Evolutionary conservation across 2,329 filamentous ascomycete genomes (phyloP), one percentile per base, ranked within the genome.

Genomic region (Ophiostoma sp.): DNA sequence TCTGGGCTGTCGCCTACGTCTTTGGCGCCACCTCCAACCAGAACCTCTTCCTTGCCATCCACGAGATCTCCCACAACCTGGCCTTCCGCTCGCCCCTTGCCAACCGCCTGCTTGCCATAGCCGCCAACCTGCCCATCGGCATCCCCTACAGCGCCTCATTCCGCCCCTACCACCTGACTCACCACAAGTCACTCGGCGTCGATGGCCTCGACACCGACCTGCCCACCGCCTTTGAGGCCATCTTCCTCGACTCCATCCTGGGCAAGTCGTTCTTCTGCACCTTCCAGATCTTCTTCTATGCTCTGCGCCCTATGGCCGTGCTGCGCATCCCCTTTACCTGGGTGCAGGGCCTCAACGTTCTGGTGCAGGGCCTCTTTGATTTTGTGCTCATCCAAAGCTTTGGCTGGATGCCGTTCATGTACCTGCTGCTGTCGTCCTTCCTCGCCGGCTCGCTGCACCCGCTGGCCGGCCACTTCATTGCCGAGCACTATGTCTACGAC

Each of bases 251-350:
- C 83, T 97, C 93, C 8, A 89, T 99, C 76, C 87, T 94, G 23
- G 95, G 95, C 79, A 99, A 99, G 82, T 90, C 95, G 74, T 99
- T 99, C 84, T 99, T 99, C 86, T 94, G 91, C 83, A 99, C 95
- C 75, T 99, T 97, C 83, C 95, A 99, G 81, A 97, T 99, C 80
- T 87, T 99, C 78, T 99, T 99, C 86, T 99, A 99, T 83, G 95
- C 95, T 76, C 81, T 99, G 68, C 92, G 95, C 20, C 95, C 95
- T 72, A 97, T 98, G 90, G 89, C 94, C 81, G 87, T 99, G 75
- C 97, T 97, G 85, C 87, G 88, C 76, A 86, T 98, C 5, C 92
- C 94, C 52, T 87, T 98, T 79, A 97, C 94, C 68, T 86, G 85
- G 77, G 88, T 97, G 71, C 94, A 97, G 80, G 84, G 88, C 71